Base-by-base conservation (phyloP, 257 asterid genomes). In the Solanum ahanhuiri region DNA sequence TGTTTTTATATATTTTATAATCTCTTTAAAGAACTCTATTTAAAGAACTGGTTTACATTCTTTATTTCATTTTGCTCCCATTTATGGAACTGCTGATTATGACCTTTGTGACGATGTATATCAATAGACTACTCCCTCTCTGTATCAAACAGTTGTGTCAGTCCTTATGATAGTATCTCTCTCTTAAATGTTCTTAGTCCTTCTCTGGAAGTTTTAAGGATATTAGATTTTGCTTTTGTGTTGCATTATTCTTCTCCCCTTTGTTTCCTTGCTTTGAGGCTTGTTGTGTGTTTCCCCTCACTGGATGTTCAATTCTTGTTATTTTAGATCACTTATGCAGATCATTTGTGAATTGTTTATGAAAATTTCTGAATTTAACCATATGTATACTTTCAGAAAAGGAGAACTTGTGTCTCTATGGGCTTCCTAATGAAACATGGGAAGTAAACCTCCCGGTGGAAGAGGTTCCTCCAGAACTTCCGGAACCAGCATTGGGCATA, bases 401-500 rank as follows among this genome's bases (percentile, higher is more conserved):
- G 94, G 98, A 95, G 87, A 95, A 95, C 88, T 91, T 95, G 93
- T 95, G 98, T 91, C 89, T 95, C 12, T 95, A 95, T 90, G 98
- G 98, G 81, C 96, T 93, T 92, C 89, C 98, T 43, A 92, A 94
- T 89, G 98, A 94, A 88, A 89, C 94, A 30, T 95, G 98, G 98
- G 98, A 95, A 90, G 98, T 95, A 73, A 93, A 90, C 89, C 95
- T 94, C 57, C 98, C 98, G 66, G 98, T 98, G 67, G 98, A 95
- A 88, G 98, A 95, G 88, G 98, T 95, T 79, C 98, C 98, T 34
- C 98, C 98, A 10, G 98, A 95, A 89, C 98, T 95, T 89, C 98
- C 98, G 6, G 98, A 95, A 88, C 98, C 98, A 37, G 98, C 97
- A 31, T 94, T 95, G 39, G 98, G 98, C 77, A 94, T 95, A 91